phyloP scores from a whole-genome alignment of 225 moss, liverwort and hornwort species.

The Neckera pumila region DNA sequence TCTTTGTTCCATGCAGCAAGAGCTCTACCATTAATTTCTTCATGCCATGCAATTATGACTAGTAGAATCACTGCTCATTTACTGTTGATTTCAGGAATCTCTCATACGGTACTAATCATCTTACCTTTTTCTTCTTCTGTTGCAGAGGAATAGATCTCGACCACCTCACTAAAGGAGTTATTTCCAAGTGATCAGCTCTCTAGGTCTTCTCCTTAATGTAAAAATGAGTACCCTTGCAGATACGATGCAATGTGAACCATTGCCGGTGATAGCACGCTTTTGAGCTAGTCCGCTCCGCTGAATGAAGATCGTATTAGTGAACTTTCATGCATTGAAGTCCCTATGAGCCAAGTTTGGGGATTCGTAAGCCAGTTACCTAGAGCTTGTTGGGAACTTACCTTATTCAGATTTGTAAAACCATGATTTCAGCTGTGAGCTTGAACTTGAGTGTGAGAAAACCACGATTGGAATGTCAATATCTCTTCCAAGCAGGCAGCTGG shows the following conservation, averaged over 20 bases:
- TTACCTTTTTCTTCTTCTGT: neutral
- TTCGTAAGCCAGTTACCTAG: too few species aligned
- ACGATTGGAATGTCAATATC: neutral
- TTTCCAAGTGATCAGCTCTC: neutral
- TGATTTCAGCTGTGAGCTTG: too few species aligned
- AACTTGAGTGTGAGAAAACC: too few species aligned
- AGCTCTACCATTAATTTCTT: neutral
- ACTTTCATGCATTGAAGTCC: neutral
- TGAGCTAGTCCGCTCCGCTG: neutral
- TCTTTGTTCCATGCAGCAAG: neutral
- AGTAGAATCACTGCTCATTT: neutral
- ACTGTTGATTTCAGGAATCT: neutral
- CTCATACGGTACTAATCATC: neutral
- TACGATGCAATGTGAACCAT: neutral
- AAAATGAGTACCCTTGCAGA: constrained; percentile 3
- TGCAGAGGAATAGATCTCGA: constrained; percentile 40
- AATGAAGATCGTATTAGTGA: neutral
- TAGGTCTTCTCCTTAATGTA: neutral
- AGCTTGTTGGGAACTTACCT: too few species aligned
- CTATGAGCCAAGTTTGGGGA: neutral
- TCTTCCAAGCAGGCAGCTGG: neutral
- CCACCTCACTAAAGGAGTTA: neutral
- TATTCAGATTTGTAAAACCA: too few species aligned
- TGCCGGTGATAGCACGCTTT: neutral
- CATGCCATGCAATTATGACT: neutral